Percentiles rank a stretch among this genome's conserved stretches.
These are phyloP conservation scores for Lupinus albus DNA, from an alignment of 306 rosid genomes.

Conservation along the genomic window DNA sequence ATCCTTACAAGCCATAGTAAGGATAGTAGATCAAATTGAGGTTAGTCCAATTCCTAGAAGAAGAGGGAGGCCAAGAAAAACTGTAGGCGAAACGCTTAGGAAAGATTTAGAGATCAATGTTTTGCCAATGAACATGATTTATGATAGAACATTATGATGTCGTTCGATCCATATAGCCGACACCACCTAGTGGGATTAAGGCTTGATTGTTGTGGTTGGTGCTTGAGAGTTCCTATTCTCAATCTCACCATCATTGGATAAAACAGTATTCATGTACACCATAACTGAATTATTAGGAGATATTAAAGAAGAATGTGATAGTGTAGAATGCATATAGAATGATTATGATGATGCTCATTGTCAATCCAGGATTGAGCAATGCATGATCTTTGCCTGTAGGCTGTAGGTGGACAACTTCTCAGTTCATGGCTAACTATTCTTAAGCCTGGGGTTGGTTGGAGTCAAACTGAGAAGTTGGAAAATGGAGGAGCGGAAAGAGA, in stretches of 20 bases:
- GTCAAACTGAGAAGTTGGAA: slow-evolving; percentile 20
- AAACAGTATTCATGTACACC: not conserved
- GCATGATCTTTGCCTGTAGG: not conserved
- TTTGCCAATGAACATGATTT: too few relatives aligned
- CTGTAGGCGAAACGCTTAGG: too few relatives aligned
- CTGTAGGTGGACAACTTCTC: slow-evolving; percentile 1
- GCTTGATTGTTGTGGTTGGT: too few relatives aligned
- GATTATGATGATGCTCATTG: slow-evolving; percentile 13
- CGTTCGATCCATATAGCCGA: too few relatives aligned
- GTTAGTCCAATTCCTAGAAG: too few relatives aligned
- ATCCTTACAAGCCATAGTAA: too few relatives aligned
- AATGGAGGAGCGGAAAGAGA: slow-evolving; percentile 9
- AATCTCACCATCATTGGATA: slow-evolving; percentile 3
- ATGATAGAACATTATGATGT: too few relatives aligned
- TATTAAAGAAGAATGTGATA: not conserved
- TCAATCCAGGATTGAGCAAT: slow-evolving; percentile 5
- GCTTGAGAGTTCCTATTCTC: not conserved
- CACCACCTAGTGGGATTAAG: too few relatives aligned
- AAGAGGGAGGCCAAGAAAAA: too few relatives aligned
- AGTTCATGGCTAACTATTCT: slow-evolving; percentile 14
- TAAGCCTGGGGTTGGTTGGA: not conserved
- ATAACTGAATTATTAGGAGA: slow-evolving; percentile 12
- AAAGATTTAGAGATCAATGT: too few relatives aligned
- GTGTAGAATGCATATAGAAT: slow-evolving; percentile 1
- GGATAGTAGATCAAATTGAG: too few relatives aligned